Conservation (phyloP, 257 asterid genomes). For the Solanum bulbocastanum region DNA sequence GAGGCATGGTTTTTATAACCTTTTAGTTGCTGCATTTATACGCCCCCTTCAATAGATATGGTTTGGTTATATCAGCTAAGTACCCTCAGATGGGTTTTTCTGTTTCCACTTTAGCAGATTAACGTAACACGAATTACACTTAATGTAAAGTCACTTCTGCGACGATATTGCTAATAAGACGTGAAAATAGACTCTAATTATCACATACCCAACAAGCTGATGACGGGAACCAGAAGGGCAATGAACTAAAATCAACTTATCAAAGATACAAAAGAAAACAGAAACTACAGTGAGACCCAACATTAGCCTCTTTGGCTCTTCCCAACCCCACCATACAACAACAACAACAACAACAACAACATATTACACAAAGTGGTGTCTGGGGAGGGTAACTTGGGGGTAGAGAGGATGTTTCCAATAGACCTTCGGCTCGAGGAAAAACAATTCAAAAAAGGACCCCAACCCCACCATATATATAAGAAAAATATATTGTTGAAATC, state of each 20-base stretch:
- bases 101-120: neutral
- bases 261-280: neutral
- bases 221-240: neutral
- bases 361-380: neutral
- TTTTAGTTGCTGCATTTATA: neutral
- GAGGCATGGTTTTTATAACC: neutral
- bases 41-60: neutral
- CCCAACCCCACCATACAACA: neutral
- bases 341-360: neutral
- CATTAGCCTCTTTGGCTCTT: neutral
- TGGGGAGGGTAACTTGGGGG: neutral
- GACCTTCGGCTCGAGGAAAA: neutral
- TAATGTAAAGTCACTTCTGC: neutral
- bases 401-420: neutral
- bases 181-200: neutral
- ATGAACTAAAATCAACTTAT: neutral
- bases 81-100: neutral
- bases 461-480: neutral
- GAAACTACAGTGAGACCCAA: neutral
- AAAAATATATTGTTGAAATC: neutral
- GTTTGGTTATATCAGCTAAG: neutral
- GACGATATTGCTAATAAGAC: neutral
- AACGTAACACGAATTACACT: neutral
- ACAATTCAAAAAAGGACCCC: neutral
- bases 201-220: neutral